Evolutionary conservation across 805 yeast genomes (phyloP).

Genomic region (Suhomyces sp.): DNA sequence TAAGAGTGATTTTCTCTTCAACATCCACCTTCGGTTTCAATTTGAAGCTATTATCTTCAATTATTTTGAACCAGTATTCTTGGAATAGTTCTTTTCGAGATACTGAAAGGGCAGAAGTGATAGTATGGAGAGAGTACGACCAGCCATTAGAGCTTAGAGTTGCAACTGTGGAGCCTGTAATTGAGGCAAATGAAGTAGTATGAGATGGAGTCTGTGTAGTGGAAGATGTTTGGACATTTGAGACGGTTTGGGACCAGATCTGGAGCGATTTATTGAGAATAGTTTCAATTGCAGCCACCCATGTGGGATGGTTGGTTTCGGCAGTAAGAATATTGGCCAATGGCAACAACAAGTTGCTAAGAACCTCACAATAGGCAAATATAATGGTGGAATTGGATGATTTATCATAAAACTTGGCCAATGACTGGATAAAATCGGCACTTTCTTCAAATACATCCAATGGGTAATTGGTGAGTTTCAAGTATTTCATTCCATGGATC

Average conservation of each 20-base stretch:
- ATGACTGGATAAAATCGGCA: constrained; percentile 82
- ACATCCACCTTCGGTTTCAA: constrained; percentile 60
- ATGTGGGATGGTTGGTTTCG: constrained; percentile 92
- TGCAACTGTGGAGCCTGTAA: neutral
- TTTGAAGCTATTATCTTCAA: constrained; percentile 60
- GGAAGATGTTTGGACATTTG: neutral
- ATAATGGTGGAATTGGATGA: constrained; percentile 65
- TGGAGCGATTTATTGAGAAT: constrained; percentile 52
- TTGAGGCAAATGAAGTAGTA: neutral
- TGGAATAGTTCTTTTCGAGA: constrained; percentile 75
- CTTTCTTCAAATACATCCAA: constrained; percentile 88
- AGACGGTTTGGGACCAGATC: constrained; percentile 41
- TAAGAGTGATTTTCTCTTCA: constrained; percentile 51
- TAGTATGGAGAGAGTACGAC: constrained; percentile 63
- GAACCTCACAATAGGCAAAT: constrained; percentile 81
- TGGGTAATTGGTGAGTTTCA: constrained; percentile 78
- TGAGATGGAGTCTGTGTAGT: neutral
- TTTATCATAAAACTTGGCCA: constrained; percentile 75
- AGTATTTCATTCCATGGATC: constrained; percentile 88
- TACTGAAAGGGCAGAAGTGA: constrained; percentile 74
- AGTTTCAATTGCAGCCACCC: constrained; percentile 77
- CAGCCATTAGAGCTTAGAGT: constrained; percentile 38
- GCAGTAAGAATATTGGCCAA: constrained; percentile 85
- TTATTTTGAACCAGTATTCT: constrained; percentile 63
- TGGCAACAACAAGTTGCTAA: constrained; percentile 71